phyloP scores from a whole-genome alignment of 495 filamentous ascomycete genomes.

The Pyronema domesticum region DNA sequence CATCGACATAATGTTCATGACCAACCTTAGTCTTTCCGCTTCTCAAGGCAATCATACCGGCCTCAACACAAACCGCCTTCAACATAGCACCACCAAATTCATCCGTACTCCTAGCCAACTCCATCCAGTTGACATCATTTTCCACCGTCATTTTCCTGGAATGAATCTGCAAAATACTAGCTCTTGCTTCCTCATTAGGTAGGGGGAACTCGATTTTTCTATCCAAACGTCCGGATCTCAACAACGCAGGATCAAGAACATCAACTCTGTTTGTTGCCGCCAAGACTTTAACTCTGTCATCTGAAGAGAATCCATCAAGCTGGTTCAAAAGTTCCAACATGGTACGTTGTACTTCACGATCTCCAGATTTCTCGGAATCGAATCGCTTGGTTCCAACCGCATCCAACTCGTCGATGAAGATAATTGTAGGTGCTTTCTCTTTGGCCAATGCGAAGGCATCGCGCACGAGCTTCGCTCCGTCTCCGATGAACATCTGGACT shows the following conservation, averaged over 20 bases:
- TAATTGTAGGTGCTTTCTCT: slow-evolving; percentile 95
- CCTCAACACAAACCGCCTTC: slow-evolving; percentile 97
- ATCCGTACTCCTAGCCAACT: slow-evolving; percentile 91
- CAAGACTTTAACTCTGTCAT: slow-evolving; percentile 96
- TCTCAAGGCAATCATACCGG: slow-evolving; percentile 94
- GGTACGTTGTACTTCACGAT: slow-evolving; percentile 93
- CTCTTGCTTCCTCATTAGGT: slow-evolving; percentile 95
- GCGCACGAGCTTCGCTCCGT: slow-evolving; percentile 92
- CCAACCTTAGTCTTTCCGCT: slow-evolving; percentile 84
- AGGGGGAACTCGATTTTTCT: slow-evolving; percentile 99
- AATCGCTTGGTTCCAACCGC: slow-evolving; percentile 97
- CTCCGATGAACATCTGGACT: slow-evolving; percentile 99
- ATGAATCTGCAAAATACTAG: slow-evolving; percentile 94
- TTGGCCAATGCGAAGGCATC: slow-evolving; percentile 96
- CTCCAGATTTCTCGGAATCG: slow-evolving; percentile 95
- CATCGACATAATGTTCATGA: slow-evolving; percentile 98
- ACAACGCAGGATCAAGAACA: slow-evolving; percentile 83
- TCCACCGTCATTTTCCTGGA: slow-evolving; percentile 97
- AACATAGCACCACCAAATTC: slow-evolving; percentile 96
- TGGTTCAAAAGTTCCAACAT: slow-evolving; percentile 99
- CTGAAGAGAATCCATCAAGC: slow-evolving; percentile 95
- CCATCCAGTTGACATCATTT: slow-evolving; percentile 83
- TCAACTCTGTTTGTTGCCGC: slow-evolving; percentile 97
- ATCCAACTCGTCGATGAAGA: slow-evolving; percentile 98
- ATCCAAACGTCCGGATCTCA: slow-evolving; percentile 87